Evolutionary conservation across 75 land plant species (phyloP).

Genomic region (Picea glauca): DNA sequence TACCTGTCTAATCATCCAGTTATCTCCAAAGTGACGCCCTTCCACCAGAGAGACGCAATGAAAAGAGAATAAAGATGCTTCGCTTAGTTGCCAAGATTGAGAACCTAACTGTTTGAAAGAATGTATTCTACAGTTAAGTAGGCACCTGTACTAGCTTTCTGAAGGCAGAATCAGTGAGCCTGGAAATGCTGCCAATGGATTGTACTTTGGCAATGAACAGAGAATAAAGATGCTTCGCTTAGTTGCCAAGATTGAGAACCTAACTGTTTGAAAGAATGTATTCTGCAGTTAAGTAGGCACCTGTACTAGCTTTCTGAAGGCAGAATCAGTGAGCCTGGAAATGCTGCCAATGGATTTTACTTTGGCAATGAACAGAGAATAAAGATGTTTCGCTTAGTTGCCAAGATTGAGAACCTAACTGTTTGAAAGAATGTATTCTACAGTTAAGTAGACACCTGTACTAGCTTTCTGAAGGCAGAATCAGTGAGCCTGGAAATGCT

Average conservation of each 20-base stretch:
- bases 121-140: background rate
- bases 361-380: no score
- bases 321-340: background rate
- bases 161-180: background rate
- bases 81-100: background rate
- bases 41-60: no score
- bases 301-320: background rate
- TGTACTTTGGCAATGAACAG: background rate
- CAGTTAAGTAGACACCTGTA: background rate
- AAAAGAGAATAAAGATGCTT: no score
- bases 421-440: background rate
- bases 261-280: background rate
- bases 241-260: background rate
- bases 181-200: background rate
- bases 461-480: background rate
- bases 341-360: background rate
- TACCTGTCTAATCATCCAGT: no score
- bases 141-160: background rate
- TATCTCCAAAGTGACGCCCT: no score
- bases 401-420: background rate
- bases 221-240: no score
- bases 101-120: background rate
- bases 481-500: background rate
- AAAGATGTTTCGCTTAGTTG: no score
- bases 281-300: background rate